Evolutionary conservation across 108 stramenopile species (phyloP).

Genomic region (Pseudonitzschia multiseries): DNA sequence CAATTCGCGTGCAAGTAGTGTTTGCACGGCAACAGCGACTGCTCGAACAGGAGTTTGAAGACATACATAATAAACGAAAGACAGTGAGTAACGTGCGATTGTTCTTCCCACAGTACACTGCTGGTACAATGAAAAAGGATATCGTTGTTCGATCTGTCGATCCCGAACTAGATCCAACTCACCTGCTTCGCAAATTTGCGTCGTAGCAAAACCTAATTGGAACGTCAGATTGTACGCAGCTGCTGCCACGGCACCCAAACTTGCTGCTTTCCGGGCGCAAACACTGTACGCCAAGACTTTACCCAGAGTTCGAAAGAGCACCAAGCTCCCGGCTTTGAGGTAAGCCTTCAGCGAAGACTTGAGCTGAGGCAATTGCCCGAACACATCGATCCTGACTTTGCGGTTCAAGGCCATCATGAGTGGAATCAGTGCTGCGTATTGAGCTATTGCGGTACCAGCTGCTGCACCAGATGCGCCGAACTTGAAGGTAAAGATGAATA

Average conservation of each 20-base stretch:
- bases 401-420: slow-evolving; percentile 67
- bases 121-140: too few relatives aligned
- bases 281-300: slow-evolving; percentile 89
- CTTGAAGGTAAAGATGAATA: slow-evolving; percentile 82
- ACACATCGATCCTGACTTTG: slow-evolving; percentile 66
- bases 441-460: slow-evolving; percentile 85
- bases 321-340: slow-evolving; percentile 71
- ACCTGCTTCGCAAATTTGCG: slow-evolving; percentile 87
- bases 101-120: neutral
- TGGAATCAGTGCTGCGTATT: slow-evolving; percentile 80
- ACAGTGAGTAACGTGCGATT: neutral
- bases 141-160: too few relatives aligned
- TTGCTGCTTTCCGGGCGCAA: slow-evolving; percentile 79
- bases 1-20: slow-evolving; percentile 82
- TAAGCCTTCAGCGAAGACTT: slow-evolving; percentile 63
- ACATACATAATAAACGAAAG: neutral
- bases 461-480: slow-evolving; percentile 92
- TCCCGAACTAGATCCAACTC: slow-evolving; percentile 25
- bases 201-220: slow-evolving; percentile 91
- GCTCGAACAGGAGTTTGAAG: neutral
- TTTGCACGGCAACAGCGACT: slow-evolving; percentile 66
- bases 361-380: slow-evolving; percentile 58
- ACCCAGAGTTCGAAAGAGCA: slow-evolving; percentile 78
- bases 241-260: slow-evolving; percentile 79
- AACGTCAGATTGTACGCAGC: slow-evolving; percentile 93